Percentiles rank a stretch among this genome's conserved stretches.
These are phyloP conservation scores for Trypanosoma cruzi DNA, from an alignment of 208 protist genomes.

Conservation along the genomic window DNA sequence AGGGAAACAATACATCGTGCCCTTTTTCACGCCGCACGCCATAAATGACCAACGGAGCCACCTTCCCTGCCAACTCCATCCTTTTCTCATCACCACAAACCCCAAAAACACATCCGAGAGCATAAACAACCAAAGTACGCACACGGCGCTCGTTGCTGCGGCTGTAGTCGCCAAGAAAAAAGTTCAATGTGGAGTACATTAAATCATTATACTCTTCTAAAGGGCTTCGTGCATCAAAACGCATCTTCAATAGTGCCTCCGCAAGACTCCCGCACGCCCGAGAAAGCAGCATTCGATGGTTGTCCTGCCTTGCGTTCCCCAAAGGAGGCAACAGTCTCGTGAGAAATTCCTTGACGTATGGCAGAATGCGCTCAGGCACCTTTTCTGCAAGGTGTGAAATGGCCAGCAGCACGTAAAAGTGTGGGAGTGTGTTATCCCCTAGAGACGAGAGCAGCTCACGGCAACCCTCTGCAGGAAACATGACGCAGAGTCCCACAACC, in stretches of 20 bases:
- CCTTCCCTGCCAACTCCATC: no score
- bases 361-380: constrained; percentile 22
- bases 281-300: constrained; percentile 26
- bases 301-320: constrained; percentile 32
- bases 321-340: constrained; percentile 30
- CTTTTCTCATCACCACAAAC: no score
- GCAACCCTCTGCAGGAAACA: constrained; percentile 19
- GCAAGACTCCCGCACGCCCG: constrained; percentile 30
- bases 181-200: constrained; percentile 28
- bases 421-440: constrained; percentile 16
- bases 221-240: neutral
- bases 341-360: constrained; percentile 25
- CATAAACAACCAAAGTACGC: no score
- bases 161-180: constrained; percentile 16
- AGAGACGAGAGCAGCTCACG: constrained; percentile 12
- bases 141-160: no score
- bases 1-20: no score
- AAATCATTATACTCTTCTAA: no score
- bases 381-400: constrained; percentile 24
- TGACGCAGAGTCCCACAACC: constrained; percentile 23
- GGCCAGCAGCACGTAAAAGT: constrained; percentile 32
- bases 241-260: constrained; percentile 20
- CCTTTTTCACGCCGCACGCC: no score
- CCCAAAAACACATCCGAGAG: no score
- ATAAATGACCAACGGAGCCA: no score